Evolutionary conservation across 2,329 filamentous ascomycete species (phyloP).

Genomic region (Microdochium nivale): DNA sequence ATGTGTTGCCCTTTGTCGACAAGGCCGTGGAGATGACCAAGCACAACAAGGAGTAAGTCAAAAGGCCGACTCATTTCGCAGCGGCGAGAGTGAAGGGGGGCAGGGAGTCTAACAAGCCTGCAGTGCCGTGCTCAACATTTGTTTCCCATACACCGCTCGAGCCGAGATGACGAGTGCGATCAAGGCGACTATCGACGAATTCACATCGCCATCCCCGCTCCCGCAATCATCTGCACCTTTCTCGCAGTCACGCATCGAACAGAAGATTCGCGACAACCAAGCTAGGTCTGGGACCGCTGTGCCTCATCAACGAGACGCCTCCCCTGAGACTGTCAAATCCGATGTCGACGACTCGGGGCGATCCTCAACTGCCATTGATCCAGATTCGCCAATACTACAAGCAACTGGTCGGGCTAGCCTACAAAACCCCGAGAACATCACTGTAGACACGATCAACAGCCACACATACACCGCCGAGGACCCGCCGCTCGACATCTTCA

Average conservation of each 20-base stretch:
- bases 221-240: conserved; percentile 56
- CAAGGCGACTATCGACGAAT: conserved; percentile 78
- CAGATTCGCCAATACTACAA: conserved; percentile 39
- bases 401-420: conserved; percentile 20
- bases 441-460: conserved; percentile 67
- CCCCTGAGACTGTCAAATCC: conserved; percentile 35
- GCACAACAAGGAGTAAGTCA: conserved; percentile 65
- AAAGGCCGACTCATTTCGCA: neutral
- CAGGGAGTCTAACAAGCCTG: neutral
- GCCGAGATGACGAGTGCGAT: conserved; percentile 93
- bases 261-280: conserved; percentile 70
- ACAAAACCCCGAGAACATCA: conserved; percentile 78
- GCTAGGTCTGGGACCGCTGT: conserved; percentile 37
- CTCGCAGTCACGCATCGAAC: conserved; percentile 77
- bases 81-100: neutral
- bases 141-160: conserved; percentile 93
- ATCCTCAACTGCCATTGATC: conserved; percentile 50
- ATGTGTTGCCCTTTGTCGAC: conserved; percentile 84
- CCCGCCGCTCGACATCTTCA: conserved; percentile 82
- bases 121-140: conserved; percentile 72
- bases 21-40: conserved; percentile 79
- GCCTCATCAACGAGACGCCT: conserved; percentile 36
- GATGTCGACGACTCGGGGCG: conserved; percentile 47
- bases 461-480: conserved; percentile 84
- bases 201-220: conserved; percentile 61